Evolutionary conservation across 805 yeast genomes (phyloP).

Genomic region (Cyberlindnera subsufficiens): DNA sequence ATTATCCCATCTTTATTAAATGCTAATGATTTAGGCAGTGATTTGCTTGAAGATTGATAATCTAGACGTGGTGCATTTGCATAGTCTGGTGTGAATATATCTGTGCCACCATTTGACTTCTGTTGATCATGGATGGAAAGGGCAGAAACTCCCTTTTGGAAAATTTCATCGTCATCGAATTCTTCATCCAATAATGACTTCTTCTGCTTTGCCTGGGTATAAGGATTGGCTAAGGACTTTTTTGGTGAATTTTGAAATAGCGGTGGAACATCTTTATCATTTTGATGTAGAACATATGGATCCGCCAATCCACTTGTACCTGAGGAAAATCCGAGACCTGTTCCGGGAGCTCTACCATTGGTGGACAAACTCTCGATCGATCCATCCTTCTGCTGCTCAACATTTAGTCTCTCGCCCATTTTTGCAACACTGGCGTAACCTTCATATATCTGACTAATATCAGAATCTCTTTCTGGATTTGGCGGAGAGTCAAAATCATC

Average conservation of each 20-base stretch:
- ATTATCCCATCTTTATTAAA: not conserved
- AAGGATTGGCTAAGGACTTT: conserved; percentile 1
- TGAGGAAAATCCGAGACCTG: conserved; percentile 10
- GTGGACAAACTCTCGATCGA: not conserved
- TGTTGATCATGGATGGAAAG: conserved; percentile 7
- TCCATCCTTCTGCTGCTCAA: not conserved
- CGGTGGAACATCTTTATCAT: not conserved
- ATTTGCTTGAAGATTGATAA: not conserved
- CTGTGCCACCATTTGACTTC: not conserved
- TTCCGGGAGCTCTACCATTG: conserved; percentile 1
- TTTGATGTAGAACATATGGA: conserved; percentile 9
- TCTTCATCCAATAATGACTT: conserved; percentile 19
- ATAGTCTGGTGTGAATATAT: conserved; percentile 26
- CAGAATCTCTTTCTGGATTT: conserved; percentile 20
- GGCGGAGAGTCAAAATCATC: conserved; percentile 13
- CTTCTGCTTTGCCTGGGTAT: conserved; percentile 4
- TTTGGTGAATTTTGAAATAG: not conserved
- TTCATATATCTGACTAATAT: conserved; percentile 27
- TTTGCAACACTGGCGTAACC: conserved; percentile 25
- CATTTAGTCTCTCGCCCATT: conserved; percentile 2
- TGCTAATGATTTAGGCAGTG: not conserved
- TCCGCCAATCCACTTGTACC: conserved; percentile 8
- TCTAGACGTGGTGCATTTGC: not conserved
- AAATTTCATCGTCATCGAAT: conserved; percentile 23
- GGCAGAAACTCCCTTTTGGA: conserved; percentile 21